A percentile compares a stretch with the other conserved stretches of the same genome.
phyloP scores from a whole-genome alignment of 2,329 filamentous ascomycete species.

The Clonostachys rhizophaga region DNA sequence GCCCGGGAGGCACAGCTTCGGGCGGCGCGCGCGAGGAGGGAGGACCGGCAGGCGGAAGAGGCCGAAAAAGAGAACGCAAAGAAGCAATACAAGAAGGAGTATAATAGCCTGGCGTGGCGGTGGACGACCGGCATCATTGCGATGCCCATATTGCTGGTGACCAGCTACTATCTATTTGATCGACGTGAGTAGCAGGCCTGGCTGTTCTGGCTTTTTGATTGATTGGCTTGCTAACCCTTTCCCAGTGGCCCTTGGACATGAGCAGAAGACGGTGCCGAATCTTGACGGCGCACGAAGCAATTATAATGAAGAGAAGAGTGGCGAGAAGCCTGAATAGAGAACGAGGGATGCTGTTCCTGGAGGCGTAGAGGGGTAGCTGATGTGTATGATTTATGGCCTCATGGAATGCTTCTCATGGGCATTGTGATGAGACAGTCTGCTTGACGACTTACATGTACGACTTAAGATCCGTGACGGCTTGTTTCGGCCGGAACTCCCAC shows the following conservation, averaged over 20 bases:
- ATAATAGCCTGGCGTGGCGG: constrained; percentile 35
- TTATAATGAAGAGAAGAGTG: too few species aligned
- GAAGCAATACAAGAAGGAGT: constrained; percentile 34
- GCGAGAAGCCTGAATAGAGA: too few species aligned
- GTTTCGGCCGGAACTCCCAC: too few species aligned
- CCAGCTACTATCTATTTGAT: constrained; percentile 49
- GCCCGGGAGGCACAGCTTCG: constrained; percentile 12
- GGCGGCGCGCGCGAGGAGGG: constrained; percentile 11
- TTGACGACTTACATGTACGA: too few species aligned
- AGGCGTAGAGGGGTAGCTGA: too few species aligned
- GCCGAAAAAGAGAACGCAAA: constrained; percentile 9
- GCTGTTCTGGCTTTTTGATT: not conserved
- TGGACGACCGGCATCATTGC: constrained; percentile 44
- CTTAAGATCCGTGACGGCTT: too few species aligned
- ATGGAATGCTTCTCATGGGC: too few species aligned
- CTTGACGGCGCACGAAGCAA: too few species aligned
- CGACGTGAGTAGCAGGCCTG: constrained; percentile 26
- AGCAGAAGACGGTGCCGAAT: constrained; percentile 10
- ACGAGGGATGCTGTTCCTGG: too few species aligned
- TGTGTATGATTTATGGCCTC: too few species aligned
- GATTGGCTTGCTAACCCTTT: not conserved
- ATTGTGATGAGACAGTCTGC: too few species aligned
- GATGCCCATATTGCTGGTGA: constrained; percentile 48
- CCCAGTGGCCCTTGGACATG: constrained; percentile 22
- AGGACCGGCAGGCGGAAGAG: constrained; percentile 8